Evolutionary conservation across 1,284 basidiomycete genomes (phyloP), one percentile per base, ranked within the genome.

Genomic region (Sanghuangporus baumii): DNA sequence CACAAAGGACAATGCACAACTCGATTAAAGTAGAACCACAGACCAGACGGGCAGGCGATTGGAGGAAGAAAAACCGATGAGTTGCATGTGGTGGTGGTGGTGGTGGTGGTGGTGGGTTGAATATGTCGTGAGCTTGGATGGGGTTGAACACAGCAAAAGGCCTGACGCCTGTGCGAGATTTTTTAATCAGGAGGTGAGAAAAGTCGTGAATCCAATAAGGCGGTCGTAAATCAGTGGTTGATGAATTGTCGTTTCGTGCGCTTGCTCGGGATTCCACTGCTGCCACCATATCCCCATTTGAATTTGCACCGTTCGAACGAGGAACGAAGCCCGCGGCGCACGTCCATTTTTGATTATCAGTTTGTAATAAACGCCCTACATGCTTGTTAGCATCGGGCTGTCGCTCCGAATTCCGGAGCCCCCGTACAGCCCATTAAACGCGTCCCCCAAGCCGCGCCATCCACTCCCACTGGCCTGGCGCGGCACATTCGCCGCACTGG

Each of bases 311-410:
- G n/a, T n/a, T n/a, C n/a, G 57, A 48, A 54, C 26, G 18, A 40
- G 55, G 40, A 41, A 23, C n/a, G 14, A 41, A 11, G 6, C 16
- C 56, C 6, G 16, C 52, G 16, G 31, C 14, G 31, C 43, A 18
- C 43, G 16, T 46, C 34, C 43, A 61, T 46, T 14, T 18, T 46
- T 57, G 57, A 41, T 41, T n/a, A n/a, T n/a, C 43, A 18, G 16
- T 46, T n/a, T 41, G 47, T 34, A 16, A 37, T 11, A 36, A 43
- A 31, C 20, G 23, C 18, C 46, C 51, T 65, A 61, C 55, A 65
- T 61, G 51, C 63, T 58, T 34, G 63, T 47, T 9, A 65, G 51
- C 64, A 65, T 62, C 41, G 64, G 64, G 38, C 60, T 62, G 38
- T 65, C 64, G 61, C 64, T 63, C 60, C 64, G 60, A 36, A 65